These are phyloP conservation scores for Fusarium domesticum DNA, from an alignment of 2,329 filamentous ascomycete species.

Conservation along the genomic window DNA sequence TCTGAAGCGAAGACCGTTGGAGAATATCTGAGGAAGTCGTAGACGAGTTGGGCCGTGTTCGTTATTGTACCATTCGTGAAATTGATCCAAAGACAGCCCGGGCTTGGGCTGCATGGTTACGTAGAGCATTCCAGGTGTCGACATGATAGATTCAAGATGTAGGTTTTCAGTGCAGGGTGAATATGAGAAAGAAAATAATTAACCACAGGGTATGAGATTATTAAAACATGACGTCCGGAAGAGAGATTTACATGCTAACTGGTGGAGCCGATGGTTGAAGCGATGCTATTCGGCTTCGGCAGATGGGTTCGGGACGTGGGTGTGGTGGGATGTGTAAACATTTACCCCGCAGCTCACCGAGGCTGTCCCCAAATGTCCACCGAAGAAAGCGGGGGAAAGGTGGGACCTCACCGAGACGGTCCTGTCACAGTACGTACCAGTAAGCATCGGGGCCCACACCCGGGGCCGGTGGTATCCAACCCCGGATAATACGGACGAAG, in stretches of 20 bases:
- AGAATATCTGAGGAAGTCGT: slow-evolving; percentile 68
- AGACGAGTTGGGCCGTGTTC: slow-evolving; percentile 83
- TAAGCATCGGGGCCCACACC: too few species aligned
- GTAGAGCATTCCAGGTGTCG: slow-evolving; percentile 67
- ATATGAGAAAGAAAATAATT: not conserved
- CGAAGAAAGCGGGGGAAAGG: not conserved
- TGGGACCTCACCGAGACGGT: slow-evolving; percentile 1
- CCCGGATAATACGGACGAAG: too few species aligned
- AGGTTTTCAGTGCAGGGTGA: not conserved
- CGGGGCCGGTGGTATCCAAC: too few species aligned
- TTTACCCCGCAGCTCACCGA: slow-evolving; percentile 30
- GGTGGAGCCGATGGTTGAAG: slow-evolving; percentile 20
- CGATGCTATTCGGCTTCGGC: slow-evolving; percentile 28
- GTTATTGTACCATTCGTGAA: slow-evolving; percentile 94
- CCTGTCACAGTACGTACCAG: too few species aligned
- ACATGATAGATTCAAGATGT: slow-evolving; percentile 25
- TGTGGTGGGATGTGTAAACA: slow-evolving; percentile 22
- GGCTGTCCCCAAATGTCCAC: slow-evolving; percentile 8
- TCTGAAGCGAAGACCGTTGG: slow-evolving; percentile 75
- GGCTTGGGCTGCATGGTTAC: slow-evolving; percentile 81
- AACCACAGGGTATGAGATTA: not conserved
- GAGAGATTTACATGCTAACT: slow-evolving; percentile 27
- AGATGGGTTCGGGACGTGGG: slow-evolving; percentile 30
- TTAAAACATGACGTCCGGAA: slow-evolving; percentile 20
- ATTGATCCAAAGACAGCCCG: slow-evolving; percentile 62